Conservation (phyloP, 2,329 filamentous ascomycete genomes). For the Sporothrix curviconia region DNA sequence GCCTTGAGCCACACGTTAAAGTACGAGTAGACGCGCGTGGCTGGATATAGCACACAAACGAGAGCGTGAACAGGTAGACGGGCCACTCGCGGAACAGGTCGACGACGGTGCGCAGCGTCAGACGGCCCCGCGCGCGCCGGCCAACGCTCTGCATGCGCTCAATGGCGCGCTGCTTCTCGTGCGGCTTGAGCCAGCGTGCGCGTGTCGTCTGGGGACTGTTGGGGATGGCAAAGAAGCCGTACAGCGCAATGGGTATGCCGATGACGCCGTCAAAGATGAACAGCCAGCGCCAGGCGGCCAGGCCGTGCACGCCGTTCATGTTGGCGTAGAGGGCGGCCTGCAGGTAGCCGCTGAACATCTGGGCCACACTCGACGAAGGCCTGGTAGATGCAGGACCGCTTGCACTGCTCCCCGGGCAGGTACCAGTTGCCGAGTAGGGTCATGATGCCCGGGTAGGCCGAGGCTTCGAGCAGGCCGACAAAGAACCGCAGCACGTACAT, state of each 20-base stretch:
- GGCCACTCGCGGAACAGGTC: slow-evolving; percentile 16
- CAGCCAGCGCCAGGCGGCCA: slow-evolving; percentile 14
- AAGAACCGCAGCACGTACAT: slow-evolving; percentile 20
- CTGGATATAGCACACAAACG: slow-evolving; percentile 16
- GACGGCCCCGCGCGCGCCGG: not conserved
- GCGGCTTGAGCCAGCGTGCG: slow-evolving; percentile 14
- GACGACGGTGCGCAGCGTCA: not conserved
- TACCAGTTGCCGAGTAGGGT: slow-evolving; percentile 36
- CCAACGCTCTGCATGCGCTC: slow-evolving; percentile 13
- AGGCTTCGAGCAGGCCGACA: slow-evolving; percentile 34
- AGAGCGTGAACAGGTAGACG: slow-evolving; percentile 16
- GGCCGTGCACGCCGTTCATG: slow-evolving; percentile 34
- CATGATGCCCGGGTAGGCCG: slow-evolving; percentile 29
- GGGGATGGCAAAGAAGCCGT: slow-evolving; percentile 22
- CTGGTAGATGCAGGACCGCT: slow-evolving; percentile 36
- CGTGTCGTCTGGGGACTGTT: slow-evolving; percentile 16
- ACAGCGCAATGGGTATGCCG: slow-evolving; percentile 21
- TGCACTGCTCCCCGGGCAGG: slow-evolving; percentile 35
- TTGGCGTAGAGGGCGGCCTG: slow-evolving; percentile 53
- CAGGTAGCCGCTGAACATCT: slow-evolving; percentile 58
- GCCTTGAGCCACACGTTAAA: slow-evolving; percentile 21
- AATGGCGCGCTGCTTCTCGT: slow-evolving; percentile 10
- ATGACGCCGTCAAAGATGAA: slow-evolving; percentile 32
- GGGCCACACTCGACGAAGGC: slow-evolving; percentile 48
- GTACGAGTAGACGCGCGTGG: slow-evolving; percentile 18